Base-by-base conservation (phyloP, 2,329 filamentous ascomycete genomes). In the Phialemonium atrogriseum region DNA sequence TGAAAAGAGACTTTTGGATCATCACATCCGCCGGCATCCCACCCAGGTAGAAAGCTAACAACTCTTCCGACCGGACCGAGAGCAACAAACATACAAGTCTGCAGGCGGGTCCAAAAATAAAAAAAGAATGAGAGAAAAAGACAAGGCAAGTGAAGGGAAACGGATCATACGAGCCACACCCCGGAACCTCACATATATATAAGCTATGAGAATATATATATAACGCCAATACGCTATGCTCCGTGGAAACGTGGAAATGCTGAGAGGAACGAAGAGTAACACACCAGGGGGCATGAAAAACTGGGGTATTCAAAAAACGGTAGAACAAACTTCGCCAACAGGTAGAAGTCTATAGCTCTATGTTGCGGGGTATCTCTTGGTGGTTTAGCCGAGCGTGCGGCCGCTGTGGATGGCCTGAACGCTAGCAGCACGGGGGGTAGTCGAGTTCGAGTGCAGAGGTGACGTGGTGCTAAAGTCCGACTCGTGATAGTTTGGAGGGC, bases 321-420 rank as follows among this genome's bases (percentile, higher is more conserved):
- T 9, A 24, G 25, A 13, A n/a, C 15, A 30, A 18, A 16, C n/a
- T 8, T 24, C 25, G 27, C 18, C n/a, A n/a, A 20, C 9, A 33
- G 24, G 24, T 23, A 30, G n/a, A n/a, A n/a, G n/a, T n/a, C n/a
- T n/a, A n/a, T n/a, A n/a, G 15, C 20, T 15, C 28, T 11, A 16
- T 28, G 30, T n/a, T 4, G 11, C 8, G 21, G 17, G 12, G 19
- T 13, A 22, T 27, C 11, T 4, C 14, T n/a, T 24, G 28, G 8
- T 26, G 29, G 34, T 36, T 62, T 50, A 73, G 21, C 66, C 67
- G 36, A 73, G 50, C 4, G 65, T 65, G 29, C 68, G 64, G 24
- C 68, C 68, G 42, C 64, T 72, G 40, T 70, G 66, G 22, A 76
- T 67, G 18, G 67, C 59, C 43, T 68, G 67, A 23, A 66, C 47